These are phyloP conservation scores for Amanita rimosa DNA, from an alignment of 768 basidiomycete genomes.

Conservation along the genomic window DNA sequence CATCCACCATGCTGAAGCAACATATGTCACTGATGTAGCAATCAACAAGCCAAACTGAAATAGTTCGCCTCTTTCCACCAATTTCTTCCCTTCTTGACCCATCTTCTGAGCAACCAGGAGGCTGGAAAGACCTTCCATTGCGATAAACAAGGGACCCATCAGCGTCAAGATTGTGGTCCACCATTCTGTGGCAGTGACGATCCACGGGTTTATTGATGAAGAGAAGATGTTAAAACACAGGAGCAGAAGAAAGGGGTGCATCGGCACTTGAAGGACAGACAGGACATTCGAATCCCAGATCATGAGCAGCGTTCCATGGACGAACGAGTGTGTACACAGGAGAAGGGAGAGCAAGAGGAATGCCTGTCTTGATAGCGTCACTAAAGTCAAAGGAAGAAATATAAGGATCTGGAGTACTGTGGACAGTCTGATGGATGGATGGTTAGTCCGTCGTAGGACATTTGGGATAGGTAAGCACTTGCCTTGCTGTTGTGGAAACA, in stretches of 20 bases:
- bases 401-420: slow-evolving; percentile 75
- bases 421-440: slow-evolving; percentile 37
- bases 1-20: slow-evolving; percentile 80
- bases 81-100: slow-evolving; percentile 64
- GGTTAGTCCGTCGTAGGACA: background rate
- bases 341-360: slow-evolving; percentile 77
- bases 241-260: slow-evolving; percentile 79
- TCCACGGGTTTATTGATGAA: slow-evolving; percentile 43
- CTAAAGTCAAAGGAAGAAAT: slow-evolving; percentile 76
- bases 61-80: slow-evolving; percentile 58
- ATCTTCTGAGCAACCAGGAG: slow-evolving; percentile 73
- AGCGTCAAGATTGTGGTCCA: slow-evolving; percentile 67
- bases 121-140: slow-evolving; percentile 78
- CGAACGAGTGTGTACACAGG: slow-evolving; percentile 62
- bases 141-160: slow-evolving; percentile 69
- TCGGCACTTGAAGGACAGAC: slow-evolving; percentile 72
- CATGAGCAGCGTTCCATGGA: slow-evolving; percentile 71
- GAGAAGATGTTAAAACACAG: slow-evolving; percentile 82
- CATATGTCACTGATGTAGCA: slow-evolving; percentile 68
- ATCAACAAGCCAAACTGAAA: slow-evolving; percentile 74
- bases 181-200: slow-evolving; percentile 46
- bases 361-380: slow-evolving; percentile 68
- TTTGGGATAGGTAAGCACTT: slow-evolving; percentile 3
- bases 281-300: slow-evolving; percentile 62
- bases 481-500: slow-evolving; percentile 55